Evolutionary conservation across 2,329 filamentous ascomycete genomes (phyloP).

Genomic region (Mariannaea elegans): DNA sequence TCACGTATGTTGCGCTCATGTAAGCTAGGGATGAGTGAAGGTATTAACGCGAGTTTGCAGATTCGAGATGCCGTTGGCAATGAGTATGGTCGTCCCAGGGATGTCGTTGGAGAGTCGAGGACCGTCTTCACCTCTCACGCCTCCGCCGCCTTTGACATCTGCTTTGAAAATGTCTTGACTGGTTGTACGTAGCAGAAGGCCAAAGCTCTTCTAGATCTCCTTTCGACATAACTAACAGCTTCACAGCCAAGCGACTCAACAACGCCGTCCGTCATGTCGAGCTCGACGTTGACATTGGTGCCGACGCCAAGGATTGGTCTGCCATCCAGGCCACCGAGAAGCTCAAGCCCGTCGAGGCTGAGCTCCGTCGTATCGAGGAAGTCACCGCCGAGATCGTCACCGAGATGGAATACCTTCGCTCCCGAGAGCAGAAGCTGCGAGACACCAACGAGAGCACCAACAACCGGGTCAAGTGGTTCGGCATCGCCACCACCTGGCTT

Average conservation of each 20-base stretch:
- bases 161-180: constrained; percentile 86
- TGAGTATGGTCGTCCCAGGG: constrained; percentile 91
- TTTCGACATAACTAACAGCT: constrained; percentile 21
- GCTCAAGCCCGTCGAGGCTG: constrained; percentile 95
- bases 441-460: constrained; percentile 99
- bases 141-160: constrained; percentile 94
- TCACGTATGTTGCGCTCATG: constrained; percentile 69
- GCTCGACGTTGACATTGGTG: constrained; percentile 95
- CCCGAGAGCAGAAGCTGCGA: constrained; percentile 90
- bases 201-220: not conserved
- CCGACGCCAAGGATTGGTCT: constrained; percentile 97
- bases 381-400: constrained; percentile 85
- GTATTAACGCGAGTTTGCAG: constrained; percentile 55
- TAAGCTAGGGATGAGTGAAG: not conserved
- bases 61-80: constrained; percentile 96
- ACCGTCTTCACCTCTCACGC: constrained; percentile 93
- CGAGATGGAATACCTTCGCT: constrained; percentile 96
- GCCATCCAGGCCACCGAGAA: constrained; percentile 97
- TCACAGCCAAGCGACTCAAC: constrained; percentile 39
- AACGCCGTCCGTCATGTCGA: constrained; percentile 76
- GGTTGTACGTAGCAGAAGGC: constrained; percentile 64
- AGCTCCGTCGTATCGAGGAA: constrained; percentile 92
- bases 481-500: constrained; percentile 90
- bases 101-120: constrained; percentile 90
- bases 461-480: constrained; percentile 98